Base-by-base conservation (phyloP, 83 land plant genomes). In the Larix sibirica region DNA sequence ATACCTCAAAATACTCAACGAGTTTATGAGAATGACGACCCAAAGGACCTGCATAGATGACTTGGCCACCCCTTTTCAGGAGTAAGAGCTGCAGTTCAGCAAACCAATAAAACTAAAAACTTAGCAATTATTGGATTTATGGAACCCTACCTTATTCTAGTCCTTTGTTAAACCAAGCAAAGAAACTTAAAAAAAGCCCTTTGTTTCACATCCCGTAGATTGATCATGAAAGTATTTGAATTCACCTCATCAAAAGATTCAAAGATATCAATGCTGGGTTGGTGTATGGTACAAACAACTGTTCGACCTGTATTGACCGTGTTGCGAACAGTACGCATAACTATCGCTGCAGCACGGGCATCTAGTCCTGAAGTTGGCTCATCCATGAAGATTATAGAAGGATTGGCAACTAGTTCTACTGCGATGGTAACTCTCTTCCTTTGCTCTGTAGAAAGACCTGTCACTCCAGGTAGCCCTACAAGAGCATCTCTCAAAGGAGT, bases 221-320 rank as follows among this genome's bases (percentile, higher is more conserved):
- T 63, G 66, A 20, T 20, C 24, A 63, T 63, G 24, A 63, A 63
- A 63, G 24, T 23, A 3, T 63, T 20, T 63, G 23, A 63, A 18
- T 63, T 74, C 18, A 84, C 86, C 83, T 84, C 86, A 80, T 80
- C 83, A 58, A 80, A 84, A 21, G 84, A n/a, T 40, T 83, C 84
- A 64, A 83, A 83, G 36, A 83, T 82, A 59, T 82, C 83, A 47
- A 82, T 86, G 66, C 88, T 86, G 36, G 88, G 88, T 31, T 86
- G 88, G 60, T 86, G 88, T 38, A 86, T 86, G n/a, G 88, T 86
- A 75, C 88, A 86, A 1, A 86, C 88, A 10, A 86, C 88, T 9
- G 88, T 86, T 50, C 88, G 81, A 24, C 88, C 88, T 4, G 85
- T 86, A 62, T 86, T 80, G 18, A 86, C 88, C 2, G 85, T 86